Evolutionary conservation across 2,329 filamentous ascomycete species (phyloP).

Genomic region (Botrytis tulipae): DNA sequence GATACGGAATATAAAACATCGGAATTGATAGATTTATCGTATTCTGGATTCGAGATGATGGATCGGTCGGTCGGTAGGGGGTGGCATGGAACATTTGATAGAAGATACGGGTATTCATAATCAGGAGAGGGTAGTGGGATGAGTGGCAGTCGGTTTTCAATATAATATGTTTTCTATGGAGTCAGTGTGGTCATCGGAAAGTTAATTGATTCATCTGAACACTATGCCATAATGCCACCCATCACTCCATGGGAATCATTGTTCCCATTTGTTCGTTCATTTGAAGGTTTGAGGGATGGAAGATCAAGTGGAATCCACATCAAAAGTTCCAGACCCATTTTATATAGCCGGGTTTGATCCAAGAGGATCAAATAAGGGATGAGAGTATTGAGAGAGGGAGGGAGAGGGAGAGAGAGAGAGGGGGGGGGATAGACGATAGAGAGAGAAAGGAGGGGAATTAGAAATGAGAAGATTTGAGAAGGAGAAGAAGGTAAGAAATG

Average conservation of each 20-base stretch:
- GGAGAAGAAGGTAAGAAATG: background rate
- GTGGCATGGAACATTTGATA: slow-evolving; percentile 4
- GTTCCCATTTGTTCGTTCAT: background rate
- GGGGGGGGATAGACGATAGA: background rate
- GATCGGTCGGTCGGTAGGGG: background rate
- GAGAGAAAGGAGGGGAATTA: background rate
- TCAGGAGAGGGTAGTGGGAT: background rate
- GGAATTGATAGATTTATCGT: background rate
- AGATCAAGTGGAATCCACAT: background rate
- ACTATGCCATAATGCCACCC: background rate
- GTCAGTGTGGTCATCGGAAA: background rate
- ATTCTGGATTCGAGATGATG: background rate
- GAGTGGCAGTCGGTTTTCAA: background rate
- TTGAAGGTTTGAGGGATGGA: background rate
- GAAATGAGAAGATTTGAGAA: background rate
- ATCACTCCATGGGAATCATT: background rate
- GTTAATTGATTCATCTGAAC: background rate
- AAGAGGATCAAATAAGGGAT: background rate
- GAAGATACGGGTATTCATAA: background rate
- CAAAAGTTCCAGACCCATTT: background rate
- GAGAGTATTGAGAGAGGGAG: background rate
- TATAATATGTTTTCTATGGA: slow-evolving; percentile 4
- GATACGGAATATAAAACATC: background rate
- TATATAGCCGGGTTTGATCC: background rate
- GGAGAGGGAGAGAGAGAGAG: background rate